Evolutionary conservation across 441 rosid genomes (phyloP).

Genomic region (Raphanus hybrid): DNA sequence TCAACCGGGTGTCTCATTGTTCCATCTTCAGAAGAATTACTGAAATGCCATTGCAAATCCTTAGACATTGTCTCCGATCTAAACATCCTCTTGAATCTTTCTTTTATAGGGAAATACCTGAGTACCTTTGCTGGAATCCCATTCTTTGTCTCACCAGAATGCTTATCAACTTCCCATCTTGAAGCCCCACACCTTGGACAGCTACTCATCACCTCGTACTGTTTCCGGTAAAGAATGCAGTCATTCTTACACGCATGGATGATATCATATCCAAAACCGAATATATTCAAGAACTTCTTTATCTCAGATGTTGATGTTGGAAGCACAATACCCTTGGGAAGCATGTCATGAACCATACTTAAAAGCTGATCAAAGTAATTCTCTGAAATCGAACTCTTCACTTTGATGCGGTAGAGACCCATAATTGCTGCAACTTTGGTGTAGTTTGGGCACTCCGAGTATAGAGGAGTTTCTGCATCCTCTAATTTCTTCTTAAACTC

Average conservation of each 20-base stretch:
- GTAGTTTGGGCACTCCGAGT: neutral
- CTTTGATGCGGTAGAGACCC: neutral
- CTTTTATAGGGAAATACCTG: neutral
- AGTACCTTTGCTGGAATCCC: neutral
- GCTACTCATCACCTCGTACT: neutral
- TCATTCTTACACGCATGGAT: slow-evolving; percentile 9
- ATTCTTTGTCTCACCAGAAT: neutral
- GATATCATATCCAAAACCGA: slow-evolving; percentile 2
- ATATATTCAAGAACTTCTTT: slow-evolving; percentile 8
- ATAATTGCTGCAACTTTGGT: neutral
- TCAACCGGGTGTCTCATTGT: neutral
- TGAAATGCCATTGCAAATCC: neutral
- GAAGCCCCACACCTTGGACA: slow-evolving; percentile 2
- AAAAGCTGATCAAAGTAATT: slow-evolving; percentile 8
- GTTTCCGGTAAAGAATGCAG: neutral
- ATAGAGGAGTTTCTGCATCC: neutral
- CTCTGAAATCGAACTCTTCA: neutral
- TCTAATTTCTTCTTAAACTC: neutral
- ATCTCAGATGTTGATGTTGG: neutral
- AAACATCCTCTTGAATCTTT: neutral
- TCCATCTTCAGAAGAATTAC: neutral
- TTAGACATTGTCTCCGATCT: neutral
- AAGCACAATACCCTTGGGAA: neutral
- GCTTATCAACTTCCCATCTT: slow-evolving; percentile 4
- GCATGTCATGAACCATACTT: slow-evolving; percentile 8